Evolutionary conservation across 1,139 yeast species (phyloP), one percentile per base, ranked within the genome.

Genomic region (Kodamaea plutei): DNA sequence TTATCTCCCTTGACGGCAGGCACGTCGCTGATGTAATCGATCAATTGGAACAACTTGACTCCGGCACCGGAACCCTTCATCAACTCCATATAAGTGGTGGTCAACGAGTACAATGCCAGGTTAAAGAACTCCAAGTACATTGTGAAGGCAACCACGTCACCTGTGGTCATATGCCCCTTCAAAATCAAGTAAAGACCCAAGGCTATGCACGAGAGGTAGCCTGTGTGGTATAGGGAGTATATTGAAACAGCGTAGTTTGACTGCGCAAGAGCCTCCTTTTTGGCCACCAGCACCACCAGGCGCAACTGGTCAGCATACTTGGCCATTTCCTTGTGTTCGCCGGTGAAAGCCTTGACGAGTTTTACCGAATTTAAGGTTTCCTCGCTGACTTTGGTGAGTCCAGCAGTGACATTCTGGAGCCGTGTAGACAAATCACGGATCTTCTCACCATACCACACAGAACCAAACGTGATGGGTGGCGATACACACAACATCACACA

Each of bases 21-120:
- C 2, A 73, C 76, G 11, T 53, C 56, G 29, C 70, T 69, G 14
- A 54, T 51, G 36, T 61, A 57, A 37, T 71, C 76, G 24, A 71
- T 63, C 38, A 73, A 55, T 17, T 61, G 64, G 42, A 68, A 68
- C 25, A 73, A 56, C 44, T 67, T 69, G 18, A 62, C 64, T 4
- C 76, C 76, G 6, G 78, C 76, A 23, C 76, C 76, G 3, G 71
- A 64, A 4, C 79, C 79, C 49, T 73, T 73, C 69, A 73, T 72
- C 34, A 73, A 55, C 43, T 73, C 79, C 52, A 74, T 65, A 33
- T 74, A 73, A 15, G 76, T 62, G 29, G 74, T 62, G 31, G 75
- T 63, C 42, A 69, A 52, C 56, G 76, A 56, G 59, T 73, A 61
- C 38, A 61, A 60, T 7, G 70, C 76, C 69, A 56, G 61, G 47